Percentiles rank a stretch among this genome's conserved stretches.
These are phyloP conservation scores for Nicotiana tabacum DNA, from an alignment of 257 asterid genomes.

Conservation along the genomic window DNA sequence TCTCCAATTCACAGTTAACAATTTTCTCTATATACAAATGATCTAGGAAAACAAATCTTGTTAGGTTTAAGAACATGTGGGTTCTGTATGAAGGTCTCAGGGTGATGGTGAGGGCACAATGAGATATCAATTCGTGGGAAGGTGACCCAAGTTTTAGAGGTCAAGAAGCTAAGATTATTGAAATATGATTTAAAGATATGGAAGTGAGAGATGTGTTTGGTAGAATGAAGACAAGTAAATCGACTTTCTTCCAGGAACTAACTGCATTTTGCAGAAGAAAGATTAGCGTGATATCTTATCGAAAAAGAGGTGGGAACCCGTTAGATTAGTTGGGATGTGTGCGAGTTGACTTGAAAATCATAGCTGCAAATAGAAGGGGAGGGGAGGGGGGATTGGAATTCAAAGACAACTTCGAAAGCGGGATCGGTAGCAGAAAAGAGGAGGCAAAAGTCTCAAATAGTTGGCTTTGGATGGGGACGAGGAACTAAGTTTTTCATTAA, in stretches of 20 bases:
- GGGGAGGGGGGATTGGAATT: background rate
- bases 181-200: background rate
- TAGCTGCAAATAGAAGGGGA: background rate
- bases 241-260: background rate
- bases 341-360: background rate
- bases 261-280: background rate
- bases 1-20: background rate
- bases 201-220: background rate
- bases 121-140: background rate
- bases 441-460: background rate
- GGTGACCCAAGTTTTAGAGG: background rate
- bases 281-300: background rate
- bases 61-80: background rate
- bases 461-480: background rate
- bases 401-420: background rate
- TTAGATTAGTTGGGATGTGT: background rate
- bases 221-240: background rate
- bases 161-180: background rate
- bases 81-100: background rate
- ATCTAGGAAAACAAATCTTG: background rate
- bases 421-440: background rate
- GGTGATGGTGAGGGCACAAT: background rate
- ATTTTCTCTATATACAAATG: background rate
- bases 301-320: background rate
- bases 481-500: background rate